Conservation (phyloP, 306 rosid genomes). For the Trichosanthes truncata region DNA sequence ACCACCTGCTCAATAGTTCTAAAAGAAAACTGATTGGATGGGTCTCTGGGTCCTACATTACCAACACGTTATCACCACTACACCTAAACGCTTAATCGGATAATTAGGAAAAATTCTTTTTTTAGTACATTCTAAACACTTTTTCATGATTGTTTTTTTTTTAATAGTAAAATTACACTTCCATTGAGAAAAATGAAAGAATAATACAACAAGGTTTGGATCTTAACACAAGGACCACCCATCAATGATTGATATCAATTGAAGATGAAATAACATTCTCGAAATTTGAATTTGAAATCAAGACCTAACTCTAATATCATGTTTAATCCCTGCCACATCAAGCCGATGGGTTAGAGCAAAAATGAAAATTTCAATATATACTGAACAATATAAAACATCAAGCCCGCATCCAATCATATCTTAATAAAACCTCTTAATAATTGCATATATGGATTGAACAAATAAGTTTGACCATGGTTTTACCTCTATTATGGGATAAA, state of each 20-base stretch:
- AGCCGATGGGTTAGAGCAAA: not conserved
- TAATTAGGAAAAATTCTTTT: not conserved
- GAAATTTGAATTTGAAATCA: not conserved
- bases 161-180: not conserved
- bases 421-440: not conserved
- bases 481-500: slow-evolving; percentile 95
- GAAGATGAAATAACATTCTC: not conserved
- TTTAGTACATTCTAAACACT: not conserved
- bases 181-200: not conserved
- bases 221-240: not conserved
- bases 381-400: not conserved
- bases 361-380: not conserved
- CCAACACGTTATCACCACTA: not conserved
- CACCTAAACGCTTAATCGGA: not conserved
- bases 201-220: not conserved
- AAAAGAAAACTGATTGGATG: not conserved
- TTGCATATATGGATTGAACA: not conserved
- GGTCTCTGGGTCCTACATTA: not conserved
- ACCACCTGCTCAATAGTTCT: not conserved
- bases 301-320: not conserved
- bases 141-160: not conserved
- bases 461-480: not conserved
- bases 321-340: not conserved
- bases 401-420: not conserved
- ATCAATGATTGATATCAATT: not conserved